Evolutionary conservation across 2,329 filamentous ascomycete species (phyloP), one percentile per base, ranked within the genome.

Genomic region (Trichoderma endophyticum): DNA sequence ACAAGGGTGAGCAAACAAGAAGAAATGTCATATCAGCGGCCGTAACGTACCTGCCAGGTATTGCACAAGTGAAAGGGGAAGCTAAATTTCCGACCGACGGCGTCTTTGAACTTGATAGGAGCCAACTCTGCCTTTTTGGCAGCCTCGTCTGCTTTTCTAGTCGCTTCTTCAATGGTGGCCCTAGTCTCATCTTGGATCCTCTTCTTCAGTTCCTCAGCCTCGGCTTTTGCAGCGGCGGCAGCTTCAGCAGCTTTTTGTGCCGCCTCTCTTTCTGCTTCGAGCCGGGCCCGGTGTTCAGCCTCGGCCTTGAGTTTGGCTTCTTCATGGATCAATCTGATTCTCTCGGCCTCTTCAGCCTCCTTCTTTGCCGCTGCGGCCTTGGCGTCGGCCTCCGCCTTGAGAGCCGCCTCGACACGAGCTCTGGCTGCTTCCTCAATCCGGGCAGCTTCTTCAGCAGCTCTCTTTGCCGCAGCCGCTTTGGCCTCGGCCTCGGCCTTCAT

Each of bases 81-180:
- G 82, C 90, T 96, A 80, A 97, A 98, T 81, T 97, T 97, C 75
- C 95, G 88, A 36, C 93, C 93, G 18, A 98, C 90, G 1, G 94
- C 94, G 79, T 98, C 95, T 82, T 97, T 97, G 84, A 97, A 97
- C 76, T 91, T 91, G 80, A 97, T 93, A 3, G 93, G 93, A 57
- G 90, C 86, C 80, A 93, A 92, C 54, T 91, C 88, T 73, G 87
- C 87, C 75, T 81, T 83, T 73, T 85, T 84, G 77, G 85, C 85
- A 24, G 83, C 82, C 39, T 85, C 84, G 48, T 86, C 76, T 26
- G 87, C 87, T 74, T 81, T 83, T 73, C 85, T 84, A 77, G 85
- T 85, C 21, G 83, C 82, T 48, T 85, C 84, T 51, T 86, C 76
- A 24, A 85, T 75, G 74, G 82, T 84, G 62, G 85, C 84, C 74